phyloP scores from a whole-genome alignment of 1,139 yeast genomes.

The Scheffersomyces titani region DNA sequence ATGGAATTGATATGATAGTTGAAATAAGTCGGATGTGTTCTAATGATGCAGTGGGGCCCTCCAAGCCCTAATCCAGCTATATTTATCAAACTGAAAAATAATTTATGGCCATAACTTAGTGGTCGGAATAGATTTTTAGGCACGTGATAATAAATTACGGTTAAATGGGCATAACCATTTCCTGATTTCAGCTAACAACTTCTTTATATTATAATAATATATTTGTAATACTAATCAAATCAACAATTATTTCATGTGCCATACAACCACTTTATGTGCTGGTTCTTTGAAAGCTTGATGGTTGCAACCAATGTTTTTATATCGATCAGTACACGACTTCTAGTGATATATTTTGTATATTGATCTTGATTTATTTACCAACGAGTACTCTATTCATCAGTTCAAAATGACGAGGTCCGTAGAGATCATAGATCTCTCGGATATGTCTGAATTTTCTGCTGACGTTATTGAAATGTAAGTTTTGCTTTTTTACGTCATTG shows the following conservation, averaged over 20 bases:
- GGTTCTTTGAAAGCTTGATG: background rate
- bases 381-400: background rate
- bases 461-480: constrained; percentile 18
- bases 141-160: background rate
- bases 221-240: too few relatives aligned
- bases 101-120: background rate
- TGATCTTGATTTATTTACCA: background rate
- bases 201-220: too few relatives aligned
- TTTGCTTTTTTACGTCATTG: background rate
- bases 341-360: too few relatives aligned
- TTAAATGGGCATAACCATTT: background rate
- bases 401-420: constrained; percentile 1
- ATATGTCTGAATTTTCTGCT: constrained; percentile 2
- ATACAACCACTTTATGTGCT: background rate
- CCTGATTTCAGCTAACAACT: background rate
- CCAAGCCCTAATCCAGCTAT: background rate
- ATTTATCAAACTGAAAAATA: too few relatives aligned
- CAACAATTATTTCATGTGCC: background rate
- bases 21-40: too few relatives aligned
- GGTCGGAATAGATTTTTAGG: background rate
- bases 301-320: background rate
- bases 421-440: constrained; percentile 7
- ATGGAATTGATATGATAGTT: too few relatives aligned
- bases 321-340: background rate
- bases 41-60: too few relatives aligned